Base-by-base conservation (phyloP, 805 yeast genomes). In the Yarrowia alimentaria region DNA sequence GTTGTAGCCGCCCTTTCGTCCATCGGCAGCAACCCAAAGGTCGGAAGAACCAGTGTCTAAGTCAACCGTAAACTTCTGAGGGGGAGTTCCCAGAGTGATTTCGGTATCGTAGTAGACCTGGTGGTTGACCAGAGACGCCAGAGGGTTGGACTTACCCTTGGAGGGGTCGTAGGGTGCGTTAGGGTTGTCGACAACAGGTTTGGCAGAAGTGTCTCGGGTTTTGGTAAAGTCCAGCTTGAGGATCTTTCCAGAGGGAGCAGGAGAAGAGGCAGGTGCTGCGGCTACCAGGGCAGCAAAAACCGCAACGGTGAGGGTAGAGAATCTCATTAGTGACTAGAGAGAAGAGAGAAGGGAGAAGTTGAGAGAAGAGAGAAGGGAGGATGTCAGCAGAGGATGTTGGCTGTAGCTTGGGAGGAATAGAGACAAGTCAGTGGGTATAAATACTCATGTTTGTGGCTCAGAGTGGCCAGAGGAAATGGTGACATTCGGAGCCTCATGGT, bases 11-110 rank as follows among this genome's bases (percentile, higher is more conserved):
- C 54, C 40, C 19, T 10, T 12, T 8, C 26, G 8, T 8, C 31
- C 49, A 11, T 37, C 18, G 20, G 52, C 48, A 2, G 55, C 25
- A 20, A 81, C 77, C 84, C 85, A 81, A 33, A 81, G 61, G 61
- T 82, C 88, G 0, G 84, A 74, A 0, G 87, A 81, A 2, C 88
- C 89, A 1, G 88, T 82, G 59, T 83, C 89, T 12, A 82, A 61
- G 37, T 80, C 63, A 4, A 81, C 78, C 3, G 68, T 69, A 4
- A 82, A 68, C 12, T 68, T 62, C 59, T 81, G 82, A 1, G 70
- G 60, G 1, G 80, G 74, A 0, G 86, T 76, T 6, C 91, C 90
- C 12, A 83, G 48, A 11, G 64, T 40, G 26, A 26, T 29, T 11
- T 40, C 26, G 18, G 48, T 40, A 4, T 20, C 34, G 19, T 28